Evolutionary conservation across 1,284 basidiomycete genomes (phyloP), one percentile per base, ranked within the genome.

Genomic region (Mycena citricolor): DNA sequence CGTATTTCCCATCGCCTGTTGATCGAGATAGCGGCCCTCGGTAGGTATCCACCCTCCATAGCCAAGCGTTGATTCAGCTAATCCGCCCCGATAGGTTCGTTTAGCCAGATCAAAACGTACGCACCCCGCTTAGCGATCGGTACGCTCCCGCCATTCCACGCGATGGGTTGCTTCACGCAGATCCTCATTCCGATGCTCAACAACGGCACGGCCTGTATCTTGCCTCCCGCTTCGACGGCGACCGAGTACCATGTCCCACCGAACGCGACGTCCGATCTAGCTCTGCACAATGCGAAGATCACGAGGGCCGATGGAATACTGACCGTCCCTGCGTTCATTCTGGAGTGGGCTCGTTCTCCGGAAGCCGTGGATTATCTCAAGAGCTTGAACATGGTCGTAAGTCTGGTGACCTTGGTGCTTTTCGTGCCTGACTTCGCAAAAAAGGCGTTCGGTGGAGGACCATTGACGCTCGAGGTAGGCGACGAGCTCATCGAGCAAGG

Each of bases 261-360:
- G 28, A 52, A 52, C 25, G 58, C 65, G 0, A 64, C 64, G 3
- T 58, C 66, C 1, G 58, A 62, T 4, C 65, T 61, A 39, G 60
- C 64, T 11, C 32, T 69, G 6, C 61, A 66, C 7, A 62, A 66
- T 39, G 53, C 56, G 0, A 49, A 49, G 13, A 49, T 57, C 8
- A 61, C 62, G 2, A 51, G 54, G 7, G 58, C 54, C 8, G 63
- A 62, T 24, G 55, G 54, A 13, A 44, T 67, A 17, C 52, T 66
- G 1, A 58, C 54, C 16, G 61, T 69, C n/a, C 68, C 69, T 1
- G 51, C 64, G n/a, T 54, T 69, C 14, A 45, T 71, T 16, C 59
- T 66, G 32, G 47, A 64, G 5, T 69, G 68, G 67, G 47, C 55
- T 22, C 21, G 28, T 4, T 40, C 39, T 12, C 30, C 49, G 2